These are phyloP conservation scores for Coemansia sp. DNA, from an alignment of 192 early-diverging fungal genomes.

Conservation along the genomic window DNA sequence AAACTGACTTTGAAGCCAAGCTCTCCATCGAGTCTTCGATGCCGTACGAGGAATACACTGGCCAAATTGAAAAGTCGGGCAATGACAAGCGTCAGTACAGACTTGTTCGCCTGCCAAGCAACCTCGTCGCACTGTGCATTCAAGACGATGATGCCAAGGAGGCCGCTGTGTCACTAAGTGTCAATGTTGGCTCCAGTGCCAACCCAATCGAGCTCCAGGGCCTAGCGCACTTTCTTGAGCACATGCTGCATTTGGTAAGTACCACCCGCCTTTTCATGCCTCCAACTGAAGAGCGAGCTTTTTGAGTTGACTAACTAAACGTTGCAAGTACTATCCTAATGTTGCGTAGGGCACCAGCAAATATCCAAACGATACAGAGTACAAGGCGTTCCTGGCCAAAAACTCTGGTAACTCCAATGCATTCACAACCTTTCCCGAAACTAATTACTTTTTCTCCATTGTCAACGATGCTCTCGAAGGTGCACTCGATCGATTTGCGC, in stretches of 20 bases:
- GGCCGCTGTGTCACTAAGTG: conserved; percentile 61
- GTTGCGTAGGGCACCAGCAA: conserved; percentile 59
- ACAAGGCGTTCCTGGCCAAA: conserved; percentile 38
- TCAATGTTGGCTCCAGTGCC: conserved; percentile 63
- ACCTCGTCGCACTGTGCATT: conserved; percentile 62
- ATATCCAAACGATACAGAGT: conserved; percentile 71
- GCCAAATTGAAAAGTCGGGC: conserved; percentile 47
- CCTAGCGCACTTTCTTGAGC: conserved; percentile 72
- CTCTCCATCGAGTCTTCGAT: not conserved
- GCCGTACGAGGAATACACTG: conserved; percentile 25
- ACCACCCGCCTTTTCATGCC: not conserved
- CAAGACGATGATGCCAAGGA: conserved; percentile 57
- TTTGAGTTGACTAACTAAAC: not conserved
- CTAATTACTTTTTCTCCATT: conserved; percentile 26
- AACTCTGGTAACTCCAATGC: conserved; percentile 39
- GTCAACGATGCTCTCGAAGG: conserved; percentile 55
- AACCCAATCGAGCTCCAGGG: conserved; percentile 63
- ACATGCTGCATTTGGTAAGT: conserved; percentile 64
- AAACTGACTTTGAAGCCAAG: conserved; percentile 3
- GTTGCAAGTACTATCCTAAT: not conserved
- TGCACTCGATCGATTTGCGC: conserved; percentile 71
- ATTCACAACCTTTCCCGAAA: conserved; percentile 12
- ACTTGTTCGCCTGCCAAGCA: conserved; percentile 59
- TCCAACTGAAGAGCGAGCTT: no score
- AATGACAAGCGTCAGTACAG: conserved; percentile 64